phyloP scores from a whole-genome alignment of 2,329 filamentous ascomycete genomes.

The Blastomyces gilchristii region DNA sequence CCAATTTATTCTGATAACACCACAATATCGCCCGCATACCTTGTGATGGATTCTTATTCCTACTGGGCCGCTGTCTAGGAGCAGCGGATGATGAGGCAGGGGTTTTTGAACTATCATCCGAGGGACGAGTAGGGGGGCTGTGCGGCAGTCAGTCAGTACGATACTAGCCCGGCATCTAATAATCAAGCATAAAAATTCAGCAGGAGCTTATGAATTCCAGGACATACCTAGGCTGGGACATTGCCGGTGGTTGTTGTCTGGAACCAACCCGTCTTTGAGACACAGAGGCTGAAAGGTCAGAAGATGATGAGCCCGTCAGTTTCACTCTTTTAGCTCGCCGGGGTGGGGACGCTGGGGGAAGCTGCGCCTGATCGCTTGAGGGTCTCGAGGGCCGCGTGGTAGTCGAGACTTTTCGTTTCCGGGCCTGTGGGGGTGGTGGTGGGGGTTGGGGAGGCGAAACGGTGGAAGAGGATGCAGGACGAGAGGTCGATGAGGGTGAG shows the following conservation, averaged over 20 bases:
- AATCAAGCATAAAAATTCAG: not conserved
- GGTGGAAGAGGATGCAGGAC: slow-evolving; percentile 35
- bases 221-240: slow-evolving; percentile 36
- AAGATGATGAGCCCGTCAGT: slow-evolving; percentile 41
- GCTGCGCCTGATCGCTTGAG: slow-evolving; percentile 15
- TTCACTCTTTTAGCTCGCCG: slow-evolving; percentile 64
- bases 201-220: not conserved
- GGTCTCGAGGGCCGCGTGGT: slow-evolving; percentile 35
- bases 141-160: slow-evolving; percentile 20
- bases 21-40: slow-evolving; percentile 27
- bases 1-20: not conserved
- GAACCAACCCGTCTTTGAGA: slow-evolving; percentile 37
- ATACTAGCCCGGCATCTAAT: slow-evolving; percentile 11
- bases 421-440: slow-evolving; percentile 39
- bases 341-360: slow-evolving; percentile 19
- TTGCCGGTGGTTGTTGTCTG: slow-evolving; percentile 24
- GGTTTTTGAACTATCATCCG: slow-evolving; percentile 50
- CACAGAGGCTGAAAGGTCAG: slow-evolving; percentile 32
- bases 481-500: slow-evolving; percentile 43
- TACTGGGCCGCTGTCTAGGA: slow-evolving; percentile 61
- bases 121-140: slow-evolving; percentile 54
- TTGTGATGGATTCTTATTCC: slow-evolving; percentile 56
- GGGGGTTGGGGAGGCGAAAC: slow-evolving; percentile 21
- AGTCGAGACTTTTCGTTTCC: slow-evolving; percentile 64
- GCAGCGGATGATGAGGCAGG: slow-evolving; percentile 46